Conservation (phyloP, 306 rosid species). For the Trichosanthes truncata region DNA sequence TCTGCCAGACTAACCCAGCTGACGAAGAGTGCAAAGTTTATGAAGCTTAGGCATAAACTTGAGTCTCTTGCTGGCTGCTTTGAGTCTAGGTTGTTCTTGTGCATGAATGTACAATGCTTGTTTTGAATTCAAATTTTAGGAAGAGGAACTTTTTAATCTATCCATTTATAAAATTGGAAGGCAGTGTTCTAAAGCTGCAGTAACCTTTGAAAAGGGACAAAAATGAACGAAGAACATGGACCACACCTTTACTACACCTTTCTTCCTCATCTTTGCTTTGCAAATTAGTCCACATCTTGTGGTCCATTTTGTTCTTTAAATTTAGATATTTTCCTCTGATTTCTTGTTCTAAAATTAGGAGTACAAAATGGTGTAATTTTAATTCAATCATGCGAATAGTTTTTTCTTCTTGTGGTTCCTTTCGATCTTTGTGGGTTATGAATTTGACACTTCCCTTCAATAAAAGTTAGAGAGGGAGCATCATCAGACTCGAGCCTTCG, state of each 20-base stretch:
- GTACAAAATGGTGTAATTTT: background rate
- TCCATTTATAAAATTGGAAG: background rate
- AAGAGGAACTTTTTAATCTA: background rate
- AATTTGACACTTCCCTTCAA: background rate
- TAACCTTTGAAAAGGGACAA: slow-evolving; percentile 2
- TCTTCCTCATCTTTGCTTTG: background rate
- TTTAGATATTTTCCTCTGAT: background rate
- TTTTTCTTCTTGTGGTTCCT: background rate
- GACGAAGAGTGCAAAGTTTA: slow-evolving; percentile 94
- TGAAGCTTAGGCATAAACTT: slow-evolving; percentile 36
- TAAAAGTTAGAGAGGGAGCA: background rate
- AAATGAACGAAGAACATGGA: background rate
- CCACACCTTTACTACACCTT: slow-evolving; percentile 4
- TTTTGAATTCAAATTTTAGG: slow-evolving; percentile 6
- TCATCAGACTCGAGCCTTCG: background rate
- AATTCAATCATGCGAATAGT: background rate
- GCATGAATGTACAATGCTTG: slow-evolving; percentile 7
- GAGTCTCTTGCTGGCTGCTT: slow-evolving; percentile 11
- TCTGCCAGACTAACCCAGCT: slow-evolving; percentile 86
- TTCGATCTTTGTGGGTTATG: background rate
- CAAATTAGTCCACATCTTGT: slow-evolving; percentile 1
- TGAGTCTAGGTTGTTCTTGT: background rate
- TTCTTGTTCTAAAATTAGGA: background rate
- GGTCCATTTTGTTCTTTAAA: background rate
- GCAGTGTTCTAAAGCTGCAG: slow-evolving; percentile 4